Evolutionary conservation across 768 basidiomycete genomes (phyloP).

Genomic region (Flagelloscypha sp.): DNA sequence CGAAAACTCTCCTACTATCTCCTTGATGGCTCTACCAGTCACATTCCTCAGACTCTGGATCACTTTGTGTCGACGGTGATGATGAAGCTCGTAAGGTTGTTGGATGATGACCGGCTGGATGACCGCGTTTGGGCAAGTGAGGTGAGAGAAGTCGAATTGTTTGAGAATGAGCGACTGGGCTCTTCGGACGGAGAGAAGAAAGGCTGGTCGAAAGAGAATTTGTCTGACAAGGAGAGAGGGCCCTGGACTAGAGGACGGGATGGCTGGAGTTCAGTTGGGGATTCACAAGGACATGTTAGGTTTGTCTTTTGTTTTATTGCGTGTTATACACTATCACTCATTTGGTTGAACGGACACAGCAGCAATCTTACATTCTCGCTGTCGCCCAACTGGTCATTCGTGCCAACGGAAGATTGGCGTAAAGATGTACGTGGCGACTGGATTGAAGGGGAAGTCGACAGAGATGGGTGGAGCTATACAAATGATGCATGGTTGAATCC

Average conservation of each 20-base stretch:
- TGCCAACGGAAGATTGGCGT: slow-evolving; percentile 73
- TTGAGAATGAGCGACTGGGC: slow-evolving; percentile 69
- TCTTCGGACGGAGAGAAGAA: slow-evolving; percentile 11
- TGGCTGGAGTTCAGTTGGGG: slow-evolving; percentile 55
- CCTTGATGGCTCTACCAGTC: too few relatives aligned
- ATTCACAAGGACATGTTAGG: slow-evolving; percentile 55
- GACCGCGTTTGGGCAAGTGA: slow-evolving; percentile 60
- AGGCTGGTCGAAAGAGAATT: slow-evolving; percentile 37
- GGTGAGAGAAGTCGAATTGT: slow-evolving; percentile 63
- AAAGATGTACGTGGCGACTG: slow-evolving; percentile 54
- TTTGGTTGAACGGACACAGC: slow-evolving; percentile 26
- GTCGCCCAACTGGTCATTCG: slow-evolving; percentile 65
- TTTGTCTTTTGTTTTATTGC: slow-evolving; percentile 25
- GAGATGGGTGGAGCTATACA: slow-evolving; percentile 79
- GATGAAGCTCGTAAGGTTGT: too few relatives aligned
- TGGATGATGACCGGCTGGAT: slow-evolving; percentile 59
- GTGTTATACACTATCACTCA: slow-evolving; percentile 1
- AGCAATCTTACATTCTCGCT: slow-evolving; percentile 78
- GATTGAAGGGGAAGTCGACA: slow-evolving; percentile 33
- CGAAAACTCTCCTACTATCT: too few relatives aligned
- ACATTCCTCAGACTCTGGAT: too few relatives aligned
- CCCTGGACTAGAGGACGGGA: slow-evolving; percentile 69
- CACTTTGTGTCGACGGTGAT: too few relatives aligned
- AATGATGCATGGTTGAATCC: slow-evolving; percentile 68
- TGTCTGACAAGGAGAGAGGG: slow-evolving; percentile 38